phyloP scores from a whole-genome alignment of 805 yeast species.

The Kluyveromyces lactis region DNA sequence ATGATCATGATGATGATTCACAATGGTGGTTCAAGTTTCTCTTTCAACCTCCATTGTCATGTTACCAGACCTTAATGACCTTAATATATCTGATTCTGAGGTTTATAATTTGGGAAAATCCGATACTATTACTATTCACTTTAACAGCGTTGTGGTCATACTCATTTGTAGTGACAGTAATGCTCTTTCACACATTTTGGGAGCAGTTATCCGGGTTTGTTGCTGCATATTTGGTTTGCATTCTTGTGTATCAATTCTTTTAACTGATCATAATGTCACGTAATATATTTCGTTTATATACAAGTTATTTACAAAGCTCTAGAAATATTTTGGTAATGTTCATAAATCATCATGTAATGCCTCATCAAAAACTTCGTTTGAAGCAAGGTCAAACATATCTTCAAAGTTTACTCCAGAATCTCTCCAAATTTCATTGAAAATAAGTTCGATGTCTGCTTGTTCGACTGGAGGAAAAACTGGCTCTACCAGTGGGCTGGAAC shows the following conservation, averaged over 20 bases:
- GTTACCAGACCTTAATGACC: constrained; percentile 1
- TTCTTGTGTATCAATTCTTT: constrained; percentile 5
- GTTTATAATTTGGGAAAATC: constrained; percentile 18
- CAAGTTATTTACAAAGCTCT: too few relatives aligned
- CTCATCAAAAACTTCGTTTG: neutral
- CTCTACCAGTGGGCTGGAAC: neutral
- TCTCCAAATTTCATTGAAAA: neutral
- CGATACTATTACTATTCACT: constrained; percentile 23
- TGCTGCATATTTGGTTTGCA: constrained; percentile 44
- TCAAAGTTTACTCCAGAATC: neutral
- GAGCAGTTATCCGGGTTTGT: constrained; percentile 70
- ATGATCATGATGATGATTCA: neutral
- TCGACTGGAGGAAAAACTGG: neutral
- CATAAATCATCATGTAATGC: neutral
- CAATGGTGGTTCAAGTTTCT: constrained; percentile 6
- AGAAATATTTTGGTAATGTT: too few relatives aligned
- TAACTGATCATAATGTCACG: neutral
- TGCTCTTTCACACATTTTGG: constrained; percentile 71
- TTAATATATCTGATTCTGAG: constrained; percentile 3
- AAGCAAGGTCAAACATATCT: neutral
- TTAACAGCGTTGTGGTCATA: constrained; percentile 62
- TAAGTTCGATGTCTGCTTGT: neutral
- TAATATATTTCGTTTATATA: too few relatives aligned
- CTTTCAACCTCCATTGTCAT: constrained; percentile 9
- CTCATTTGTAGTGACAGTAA: constrained; percentile 78